A percentile compares a stretch with the other conserved stretches of the same genome.
Evolutionary conservation across 75 land plant genomes (phyloP).

Genomic region (Gnetum montanum): DNA sequence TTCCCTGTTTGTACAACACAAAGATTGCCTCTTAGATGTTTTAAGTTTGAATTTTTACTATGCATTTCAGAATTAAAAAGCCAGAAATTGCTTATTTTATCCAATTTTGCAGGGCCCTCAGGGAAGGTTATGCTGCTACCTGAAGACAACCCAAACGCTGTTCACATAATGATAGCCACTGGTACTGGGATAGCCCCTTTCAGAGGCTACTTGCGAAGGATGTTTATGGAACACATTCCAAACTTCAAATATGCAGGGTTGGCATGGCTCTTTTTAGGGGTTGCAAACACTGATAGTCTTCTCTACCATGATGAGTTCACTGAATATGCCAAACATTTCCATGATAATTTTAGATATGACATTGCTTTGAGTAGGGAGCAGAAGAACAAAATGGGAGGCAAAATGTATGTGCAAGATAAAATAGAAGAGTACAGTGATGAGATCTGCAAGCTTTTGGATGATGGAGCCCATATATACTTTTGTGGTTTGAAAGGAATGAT

Average conservation of each 20-base stretch:
- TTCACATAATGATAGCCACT: conserved; percentile 97
- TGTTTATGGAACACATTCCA: conserved; percentile 88
- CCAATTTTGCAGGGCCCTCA: conserved; percentile 76
- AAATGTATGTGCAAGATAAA: conserved; percentile 96
- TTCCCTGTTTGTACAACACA: no score
- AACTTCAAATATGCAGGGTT: conserved; percentile 64
- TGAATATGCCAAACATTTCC: conserved; percentile 57
- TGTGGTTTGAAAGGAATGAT: conserved; percentile 97
- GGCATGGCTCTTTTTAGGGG: conserved; percentile 96
- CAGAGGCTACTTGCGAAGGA: conserved; percentile 79
- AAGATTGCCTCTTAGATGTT: no score
- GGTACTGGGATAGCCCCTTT: conserved; percentile 95
- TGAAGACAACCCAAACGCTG: conserved; percentile 70
- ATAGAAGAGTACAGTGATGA: conserved; percentile 94
- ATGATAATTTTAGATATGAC: conserved; percentile 83
- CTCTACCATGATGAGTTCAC: conserved; percentile 86
- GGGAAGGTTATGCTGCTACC: conserved; percentile 88
- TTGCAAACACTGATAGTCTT: conserved; percentile 88
- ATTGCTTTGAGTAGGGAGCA: conserved; percentile 84
- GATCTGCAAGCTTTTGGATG: conserved; percentile 74
- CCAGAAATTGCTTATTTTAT: no score
- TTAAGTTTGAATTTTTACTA: no score
- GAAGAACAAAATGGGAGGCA: conserved; percentile 75
- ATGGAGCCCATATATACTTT: conserved; percentile 91
- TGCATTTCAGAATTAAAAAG: no score